A percentile compares a stretch with the other conserved stretches of the same genome.
phyloP scores from a whole-genome alignment of 75 land plant species.

The Sequoiadendron giganteum region DNA sequence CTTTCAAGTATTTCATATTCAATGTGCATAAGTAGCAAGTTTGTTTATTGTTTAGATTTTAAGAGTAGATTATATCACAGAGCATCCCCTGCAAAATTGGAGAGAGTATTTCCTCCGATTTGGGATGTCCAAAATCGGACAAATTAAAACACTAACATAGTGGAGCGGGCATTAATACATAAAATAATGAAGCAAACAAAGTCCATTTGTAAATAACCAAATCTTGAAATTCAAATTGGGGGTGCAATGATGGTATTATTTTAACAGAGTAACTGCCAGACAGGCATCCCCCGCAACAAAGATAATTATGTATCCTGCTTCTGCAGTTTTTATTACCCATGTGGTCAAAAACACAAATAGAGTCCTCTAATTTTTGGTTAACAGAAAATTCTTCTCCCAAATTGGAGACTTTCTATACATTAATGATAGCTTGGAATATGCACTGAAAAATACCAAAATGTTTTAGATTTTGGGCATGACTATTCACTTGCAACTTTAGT shows the following conservation, averaged over 20 bases:
- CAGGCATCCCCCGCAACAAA: slow-evolving; percentile 4
- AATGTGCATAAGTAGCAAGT: too few species aligned
- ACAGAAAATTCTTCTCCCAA: neutral
- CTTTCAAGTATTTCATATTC: too few species aligned
- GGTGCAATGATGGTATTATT: neutral
- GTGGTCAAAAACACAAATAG: neutral
- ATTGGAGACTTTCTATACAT: neutral
- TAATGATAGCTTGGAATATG: neutral
- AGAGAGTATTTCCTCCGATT: too few species aligned
- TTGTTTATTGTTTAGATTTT: too few species aligned
- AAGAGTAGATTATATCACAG: too few species aligned
- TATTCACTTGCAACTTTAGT: neutral
- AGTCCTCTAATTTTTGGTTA: neutral
- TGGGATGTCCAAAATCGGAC: too few species aligned
- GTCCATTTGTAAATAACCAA: neutral
- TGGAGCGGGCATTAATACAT: neutral
- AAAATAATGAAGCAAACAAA: neutral
- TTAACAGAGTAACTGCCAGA: neutral
- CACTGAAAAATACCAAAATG: neutral
- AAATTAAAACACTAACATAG: neutral
- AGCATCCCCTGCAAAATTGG: too few species aligned
- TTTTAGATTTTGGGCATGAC: neutral
- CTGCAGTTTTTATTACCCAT: slow-evolving; percentile 1
- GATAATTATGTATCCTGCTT: slow-evolving; percentile 1
- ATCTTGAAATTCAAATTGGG: neutral